Evolutionary conservation across 2,329 filamentous ascomycete species (phyloP).

Genomic region (Diaporthe eres): DNA sequence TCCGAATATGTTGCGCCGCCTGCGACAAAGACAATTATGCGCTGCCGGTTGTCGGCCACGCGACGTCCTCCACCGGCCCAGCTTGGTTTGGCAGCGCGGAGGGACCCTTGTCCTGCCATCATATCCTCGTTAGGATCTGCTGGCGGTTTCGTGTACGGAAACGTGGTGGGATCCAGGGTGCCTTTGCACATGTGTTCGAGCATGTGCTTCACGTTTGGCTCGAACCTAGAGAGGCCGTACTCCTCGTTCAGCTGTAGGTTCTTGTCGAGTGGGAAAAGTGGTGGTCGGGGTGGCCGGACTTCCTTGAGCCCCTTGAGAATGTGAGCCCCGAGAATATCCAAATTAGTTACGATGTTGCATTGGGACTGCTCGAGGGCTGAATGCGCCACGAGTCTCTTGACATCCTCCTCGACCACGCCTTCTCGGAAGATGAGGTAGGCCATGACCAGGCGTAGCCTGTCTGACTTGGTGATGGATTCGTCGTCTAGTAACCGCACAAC

Average conservation of each 20-base stretch:
- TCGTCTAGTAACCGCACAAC: constrained; percentile 92
- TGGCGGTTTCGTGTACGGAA: constrained; percentile 82
- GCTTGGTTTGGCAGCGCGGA: constrained; percentile 92
- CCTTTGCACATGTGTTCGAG: constrained; percentile 81
- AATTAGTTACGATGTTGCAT: constrained; percentile 77
- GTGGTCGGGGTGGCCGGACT: constrained; percentile 72
- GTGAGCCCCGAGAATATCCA: constrained; percentile 85
- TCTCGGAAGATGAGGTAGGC: constrained; percentile 90
- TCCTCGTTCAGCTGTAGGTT: constrained; percentile 75
- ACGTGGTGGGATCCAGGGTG: constrained; percentile 74
- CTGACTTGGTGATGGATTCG: constrained; percentile 76
- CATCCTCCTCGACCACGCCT: constrained; percentile 86
- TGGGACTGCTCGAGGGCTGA: constrained; percentile 83
- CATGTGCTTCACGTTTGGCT: constrained; percentile 85
- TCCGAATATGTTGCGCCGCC: constrained; percentile 96
- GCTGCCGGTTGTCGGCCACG: constrained; percentile 87
- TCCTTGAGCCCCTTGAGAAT: constrained; percentile 82
- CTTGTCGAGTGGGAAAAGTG: constrained; percentile 81
- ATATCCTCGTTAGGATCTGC: constrained; percentile 73
- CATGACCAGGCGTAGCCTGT: constrained; percentile 87
- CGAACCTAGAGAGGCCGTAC: constrained; percentile 88
- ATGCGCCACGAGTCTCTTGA: constrained; percentile 87
- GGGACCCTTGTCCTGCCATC: constrained; percentile 75
- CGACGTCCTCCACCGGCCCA: constrained; percentile 84
- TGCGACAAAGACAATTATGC: constrained; percentile 94